phyloP scores from a whole-genome alignment of 306 rosid species.

The Pterocarpus santalinus region DNA sequence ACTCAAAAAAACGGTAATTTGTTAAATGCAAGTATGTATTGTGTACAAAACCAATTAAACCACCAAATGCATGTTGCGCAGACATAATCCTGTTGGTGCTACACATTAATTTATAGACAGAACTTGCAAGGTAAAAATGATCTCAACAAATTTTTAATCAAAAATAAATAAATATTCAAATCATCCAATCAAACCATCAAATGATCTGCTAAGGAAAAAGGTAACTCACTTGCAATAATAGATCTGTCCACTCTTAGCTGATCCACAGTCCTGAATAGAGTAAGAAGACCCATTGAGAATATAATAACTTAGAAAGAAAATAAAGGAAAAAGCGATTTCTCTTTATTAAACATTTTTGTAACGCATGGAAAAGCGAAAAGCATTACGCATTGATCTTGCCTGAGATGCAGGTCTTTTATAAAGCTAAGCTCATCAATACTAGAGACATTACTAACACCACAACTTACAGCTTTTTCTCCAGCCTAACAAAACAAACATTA shows the following conservation, averaged over 20 bases:
- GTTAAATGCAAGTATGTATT: conserved; percentile 2
- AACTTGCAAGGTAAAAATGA: conserved; percentile 1
- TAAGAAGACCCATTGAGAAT: conserved; percentile 25
- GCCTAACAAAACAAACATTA: conserved; percentile 58
- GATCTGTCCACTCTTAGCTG: conserved; percentile 78
- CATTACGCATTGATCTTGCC: conserved; percentile 51
- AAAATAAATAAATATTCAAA: neutral
- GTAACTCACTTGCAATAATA: conserved; percentile 67
- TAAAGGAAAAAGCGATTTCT: neutral
- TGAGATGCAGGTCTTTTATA: conserved; percentile 74
- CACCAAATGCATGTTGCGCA: neutral
- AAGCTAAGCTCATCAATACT: conserved; percentile 73
- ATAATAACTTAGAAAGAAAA: neutral
- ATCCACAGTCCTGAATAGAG: conserved; percentile 60
- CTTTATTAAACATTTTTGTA: neutral
- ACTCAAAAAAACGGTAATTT: conserved; percentile 5
- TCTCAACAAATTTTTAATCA: neutral
- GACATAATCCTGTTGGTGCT: conserved; percentile 22
- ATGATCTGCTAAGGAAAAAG: neutral
- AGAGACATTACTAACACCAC: conserved; percentile 77
- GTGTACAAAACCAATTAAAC: neutral
- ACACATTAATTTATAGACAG: neutral
- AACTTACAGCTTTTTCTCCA: conserved; percentile 91
- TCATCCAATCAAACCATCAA: conserved; percentile 27
- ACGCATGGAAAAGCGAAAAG: conserved; percentile 33